These are phyloP conservation scores for Pestalotiopsis sp. DNA, from an alignment of 2,329 filamentous ascomycete genomes.

Conservation along the genomic window DNA sequence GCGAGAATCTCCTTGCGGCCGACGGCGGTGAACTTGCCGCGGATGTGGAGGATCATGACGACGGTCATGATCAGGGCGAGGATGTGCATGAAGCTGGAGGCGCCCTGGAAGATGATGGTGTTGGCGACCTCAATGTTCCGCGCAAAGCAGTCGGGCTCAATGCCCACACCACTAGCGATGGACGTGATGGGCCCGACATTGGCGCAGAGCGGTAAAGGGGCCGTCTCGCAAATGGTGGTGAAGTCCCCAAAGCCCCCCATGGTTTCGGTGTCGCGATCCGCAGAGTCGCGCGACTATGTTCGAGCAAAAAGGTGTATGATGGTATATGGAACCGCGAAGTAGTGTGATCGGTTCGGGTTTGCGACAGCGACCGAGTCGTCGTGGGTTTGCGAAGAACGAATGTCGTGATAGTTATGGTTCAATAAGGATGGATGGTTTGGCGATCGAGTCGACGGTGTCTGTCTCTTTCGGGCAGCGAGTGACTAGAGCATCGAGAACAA, in stretches of 20 bases:
- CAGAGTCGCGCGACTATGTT: not conserved
- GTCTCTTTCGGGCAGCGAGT: constrained; percentile 1
- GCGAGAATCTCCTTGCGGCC: constrained; percentile 75
- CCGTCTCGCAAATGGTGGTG: constrained; percentile 80
- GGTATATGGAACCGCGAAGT: not conserved
- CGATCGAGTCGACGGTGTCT: not conserved
- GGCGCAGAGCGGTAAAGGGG: constrained; percentile 84
- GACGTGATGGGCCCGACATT: constrained; percentile 76
- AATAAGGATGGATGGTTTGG: not conserved
- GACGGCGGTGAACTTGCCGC: constrained; percentile 97
- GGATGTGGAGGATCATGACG: constrained; percentile 95
- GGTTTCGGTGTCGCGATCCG: not conserved
- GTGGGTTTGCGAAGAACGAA: constrained; percentile 1
- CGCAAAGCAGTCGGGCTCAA: constrained; percentile 89
- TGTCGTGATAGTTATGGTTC: constrained; percentile 7
- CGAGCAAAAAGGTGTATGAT: not conserved
- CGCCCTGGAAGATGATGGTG: constrained; percentile 96
- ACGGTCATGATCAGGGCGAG: constrained; percentile 88
- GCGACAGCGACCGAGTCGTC: not conserved
- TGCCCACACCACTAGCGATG: constrained; percentile 71
- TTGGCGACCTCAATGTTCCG: constrained; percentile 95
- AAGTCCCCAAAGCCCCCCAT: constrained; percentile 93
- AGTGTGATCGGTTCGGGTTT: not conserved
- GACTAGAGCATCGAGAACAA: constrained; percentile 5
- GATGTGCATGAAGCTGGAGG: constrained; percentile 90